Base-by-base conservation (phyloP, 441 rosid genomes). In the Melastoma candidum region DNA sequence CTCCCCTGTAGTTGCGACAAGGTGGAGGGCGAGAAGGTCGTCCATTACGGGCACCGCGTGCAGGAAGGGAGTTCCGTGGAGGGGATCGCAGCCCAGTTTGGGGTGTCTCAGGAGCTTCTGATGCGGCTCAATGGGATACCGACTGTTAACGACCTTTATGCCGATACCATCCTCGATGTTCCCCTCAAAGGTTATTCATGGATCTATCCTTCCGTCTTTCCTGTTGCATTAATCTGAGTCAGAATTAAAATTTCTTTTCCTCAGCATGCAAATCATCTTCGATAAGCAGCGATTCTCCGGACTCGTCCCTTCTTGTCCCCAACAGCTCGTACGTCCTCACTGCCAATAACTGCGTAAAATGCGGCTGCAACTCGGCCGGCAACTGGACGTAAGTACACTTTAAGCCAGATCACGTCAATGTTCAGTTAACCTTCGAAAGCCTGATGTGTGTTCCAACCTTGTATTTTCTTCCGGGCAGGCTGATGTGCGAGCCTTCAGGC, bases 271-370 rank as follows among this genome's bases (percentile, higher is more conserved):
- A 96, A 87, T 54, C 68, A 67, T 79, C 97, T 41, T 71, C 85
- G 0, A 65, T 86, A 53, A 70, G 51, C 55, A 54, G 12, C 2
- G 73, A 73, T 44, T 89, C 97, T 0, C 1, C 55, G 17, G 92
- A 93, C 59, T 70, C n/a, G 46, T 43, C 68, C 7, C 57, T 84
- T 54, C 88, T 66, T 44, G 65, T 79, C 32, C 26, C 95, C 25
- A 81, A 78, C 51, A 76, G 76, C 51, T 80, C 85, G 1, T 86
- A 79, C 51, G 32, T 14, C 44, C 44, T 81, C 62, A 89, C 96
- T 11, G 88, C 98, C 29, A 74, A 77, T 54, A 51, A 55, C 13
- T 89, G 95, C 49, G 79, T 93, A 59, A 81, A 47, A 66, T 88
- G 97, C 77, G 51, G 54, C 1, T 88, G 93, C 56, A 67, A 65